Evolutionary conservation across 2,329 filamentous ascomycete genomes (phyloP).

Genomic region (Colletotrichum euphorbiae): DNA sequence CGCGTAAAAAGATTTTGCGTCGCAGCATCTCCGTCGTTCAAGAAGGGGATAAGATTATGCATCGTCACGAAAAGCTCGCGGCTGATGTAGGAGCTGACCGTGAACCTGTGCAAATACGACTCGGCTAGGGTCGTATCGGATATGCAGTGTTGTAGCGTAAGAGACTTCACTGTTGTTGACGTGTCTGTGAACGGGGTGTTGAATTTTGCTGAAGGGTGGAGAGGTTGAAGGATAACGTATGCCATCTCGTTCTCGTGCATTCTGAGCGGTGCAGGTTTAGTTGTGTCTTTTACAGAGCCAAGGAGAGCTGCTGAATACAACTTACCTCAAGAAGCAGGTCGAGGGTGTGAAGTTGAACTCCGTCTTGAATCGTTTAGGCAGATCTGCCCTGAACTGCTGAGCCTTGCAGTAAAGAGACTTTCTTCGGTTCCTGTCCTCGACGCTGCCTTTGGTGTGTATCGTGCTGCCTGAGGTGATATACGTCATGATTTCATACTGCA

Average conservation of each 20-base stretch:
- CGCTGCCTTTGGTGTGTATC: slow-evolving; percentile 16
- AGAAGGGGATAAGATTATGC: slow-evolving; percentile 35
- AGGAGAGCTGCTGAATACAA: not conserved
- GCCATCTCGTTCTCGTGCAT: slow-evolving; percentile 38
- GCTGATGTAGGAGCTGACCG: slow-evolving; percentile 25
- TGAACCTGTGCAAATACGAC: slow-evolving; percentile 20
- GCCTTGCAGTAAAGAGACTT: slow-evolving; percentile 23
- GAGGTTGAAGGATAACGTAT: slow-evolving; percentile 25
- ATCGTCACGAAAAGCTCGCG: slow-evolving; percentile 31
- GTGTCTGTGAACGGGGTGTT: slow-evolving; percentile 26
- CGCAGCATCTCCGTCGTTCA: slow-evolving; percentile 28
- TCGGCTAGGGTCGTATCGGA: slow-evolving; percentile 34
- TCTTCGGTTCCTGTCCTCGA: slow-evolving; percentile 7
- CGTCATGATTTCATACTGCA: slow-evolving; percentile 32
- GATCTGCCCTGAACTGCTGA: slow-evolving; percentile 10
- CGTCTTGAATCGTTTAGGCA: slow-evolving; percentile 16
- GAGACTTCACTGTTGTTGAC: slow-evolving; percentile 23
- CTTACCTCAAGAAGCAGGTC: slow-evolving; percentile 29
- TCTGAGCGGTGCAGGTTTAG: not conserved
- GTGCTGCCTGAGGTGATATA: slow-evolving; percentile 29
- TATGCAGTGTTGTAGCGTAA: slow-evolving; percentile 31
- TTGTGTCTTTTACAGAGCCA: rapidly evolving
- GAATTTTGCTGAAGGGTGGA: slow-evolving; percentile 22
- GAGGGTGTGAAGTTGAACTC: slow-evolving; percentile 30
- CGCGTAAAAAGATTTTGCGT: slow-evolving; percentile 28